Evolutionary conservation across 1,284 basidiomycete species (phyloP), one percentile per base, ranked within the genome.

Genomic region (Sutorius eximius): DNA sequence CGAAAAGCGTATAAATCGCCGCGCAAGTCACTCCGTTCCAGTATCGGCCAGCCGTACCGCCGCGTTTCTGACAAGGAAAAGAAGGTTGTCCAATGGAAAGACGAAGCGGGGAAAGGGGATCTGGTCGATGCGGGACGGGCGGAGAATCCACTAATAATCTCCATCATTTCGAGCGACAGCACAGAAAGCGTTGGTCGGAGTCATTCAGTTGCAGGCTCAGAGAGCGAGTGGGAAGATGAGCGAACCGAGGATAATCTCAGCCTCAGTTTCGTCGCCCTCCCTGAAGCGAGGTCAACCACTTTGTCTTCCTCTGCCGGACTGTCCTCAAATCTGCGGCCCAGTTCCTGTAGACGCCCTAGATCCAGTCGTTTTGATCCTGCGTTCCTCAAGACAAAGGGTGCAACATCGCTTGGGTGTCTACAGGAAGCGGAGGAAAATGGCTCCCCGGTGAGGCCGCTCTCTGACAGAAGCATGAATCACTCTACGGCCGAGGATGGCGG

Each of bases 141-240:
- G 30, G 74, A 82, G 49, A 63, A 73, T 55, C 75, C 75, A 49
- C 75, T 73, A 44, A 71, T 77, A 20, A 77, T 77, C 50, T 75
- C 82, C 38, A 62, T 72, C 33, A 64, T 69, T 59, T 52, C 72
- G 53, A 55, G 69, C 58, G 60, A 71, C 65, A 61, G 65, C 54
- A 9, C 59, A 20, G 70, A 69, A 27, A 68, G 63, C 38, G 49
- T 67, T 62, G 53, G 57, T 50, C 64, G 62, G 42, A 60, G 61
- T 38, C 70, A 65, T 43, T 82, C 83, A 2, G 64, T 76, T 7
- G 77, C 75, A 24, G 81, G 86, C 8, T 89, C 87, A 3, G 89
- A 93, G 63, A 89, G 86, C 66, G 91, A 93, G 55, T 93, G 91
- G 91, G 91, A 93, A 70, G 91, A 92, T 65, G 91, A 91, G 65